Evolutionary conservation across 768 basidiomycete genomes (phyloP), one percentile per base, ranked within the genome.

Genomic region (Tubosaeta sp.): DNA sequence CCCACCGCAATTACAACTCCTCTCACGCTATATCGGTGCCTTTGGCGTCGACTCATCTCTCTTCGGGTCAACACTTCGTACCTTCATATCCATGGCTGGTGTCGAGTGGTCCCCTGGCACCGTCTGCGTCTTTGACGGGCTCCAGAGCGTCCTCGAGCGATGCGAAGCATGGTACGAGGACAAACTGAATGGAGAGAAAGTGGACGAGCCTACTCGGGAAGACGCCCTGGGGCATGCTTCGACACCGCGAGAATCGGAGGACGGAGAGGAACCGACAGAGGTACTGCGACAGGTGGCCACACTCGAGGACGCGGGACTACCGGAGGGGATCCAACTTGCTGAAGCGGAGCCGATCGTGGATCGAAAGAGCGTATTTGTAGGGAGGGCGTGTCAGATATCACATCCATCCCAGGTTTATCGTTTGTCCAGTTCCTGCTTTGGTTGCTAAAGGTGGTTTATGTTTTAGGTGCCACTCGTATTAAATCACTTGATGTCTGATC

Each of bases 111-210:
- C 74, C 3, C 73, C 78, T 21, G 90, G 84, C 27, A 75, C 73
- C 1, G 84, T 93, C 16, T 91, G 88, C 56, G 86, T 94, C 12
- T 94, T 93, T 61, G 92, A 94, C 55, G 92, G 92, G 11, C 67
- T 94, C 24, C 89, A 92, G 67, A 82, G 74, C 59, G 80, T 88
- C 10, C 66, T 86, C 27, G 89, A 91, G 42, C 72, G 73, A 14
- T 86, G 84, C 54, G 71, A 75, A 21, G 59, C 63, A 34, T 94
- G 91, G 91, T 87, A 90, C 57, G 76, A 78, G 53, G 80, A 83
- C n/a, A 81, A 75, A 16, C 69, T 86, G 22, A 81, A 71, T 58
- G 71, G 67, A 22, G 81, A 81, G 46, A 80, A 74, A 35, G 78
- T 73, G 1, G 80, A 75, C 1, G 80, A 81, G 49, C 64, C 85